These are phyloP conservation scores for Penicillium coffeae DNA, from an alignment of 495 filamentous ascomycete genomes.

Conservation along the genomic window DNA sequence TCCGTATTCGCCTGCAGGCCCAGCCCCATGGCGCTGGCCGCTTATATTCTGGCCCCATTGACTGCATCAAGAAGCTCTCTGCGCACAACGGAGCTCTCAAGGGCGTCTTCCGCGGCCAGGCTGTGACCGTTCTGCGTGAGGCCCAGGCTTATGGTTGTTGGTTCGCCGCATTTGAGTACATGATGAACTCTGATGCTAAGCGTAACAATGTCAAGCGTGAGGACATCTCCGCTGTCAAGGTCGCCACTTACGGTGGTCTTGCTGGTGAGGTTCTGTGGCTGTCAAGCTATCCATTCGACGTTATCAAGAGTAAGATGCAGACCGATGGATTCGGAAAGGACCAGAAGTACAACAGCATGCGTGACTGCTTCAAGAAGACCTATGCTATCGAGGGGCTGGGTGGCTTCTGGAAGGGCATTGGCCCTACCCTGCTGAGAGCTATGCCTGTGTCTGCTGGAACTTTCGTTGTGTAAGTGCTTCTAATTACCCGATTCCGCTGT, in stretches of 20 bases:
- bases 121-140: slow-evolving; percentile 83
- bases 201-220: slow-evolving; percentile 69
- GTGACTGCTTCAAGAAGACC: slow-evolving; percentile 84
- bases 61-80: slow-evolving; percentile 83
- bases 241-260: slow-evolving; percentile 88
- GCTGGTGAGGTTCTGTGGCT: slow-evolving; percentile 95
- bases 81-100: slow-evolving; percentile 59
- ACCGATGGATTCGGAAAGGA: slow-evolving; percentile 78
- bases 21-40: slow-evolving; percentile 80
- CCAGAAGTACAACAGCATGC: slow-evolving; percentile 74
- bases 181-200: slow-evolving; percentile 86
- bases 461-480: slow-evolving; percentile 66
- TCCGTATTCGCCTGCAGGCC: slow-evolving; percentile 95
- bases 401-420: slow-evolving; percentile 96
- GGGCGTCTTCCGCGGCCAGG: slow-evolving; percentile 82
- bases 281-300: slow-evolving; percentile 89
- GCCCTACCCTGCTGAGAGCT: slow-evolving; percentile 87
- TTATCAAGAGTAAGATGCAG: slow-evolving; percentile 99
- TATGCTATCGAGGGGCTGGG: slow-evolving; percentile 69
- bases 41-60: slow-evolving; percentile 79
- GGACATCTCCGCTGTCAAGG: slow-evolving; percentile 75
- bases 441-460: slow-evolving; percentile 98
- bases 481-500: not conserved
- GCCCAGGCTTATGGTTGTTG: slow-evolving; percentile 92
- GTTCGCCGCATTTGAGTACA: slow-evolving; percentile 92